phyloP scores from a whole-genome alignment of 768 basidiomycete genomes.

The Mycena floridula region DNA sequence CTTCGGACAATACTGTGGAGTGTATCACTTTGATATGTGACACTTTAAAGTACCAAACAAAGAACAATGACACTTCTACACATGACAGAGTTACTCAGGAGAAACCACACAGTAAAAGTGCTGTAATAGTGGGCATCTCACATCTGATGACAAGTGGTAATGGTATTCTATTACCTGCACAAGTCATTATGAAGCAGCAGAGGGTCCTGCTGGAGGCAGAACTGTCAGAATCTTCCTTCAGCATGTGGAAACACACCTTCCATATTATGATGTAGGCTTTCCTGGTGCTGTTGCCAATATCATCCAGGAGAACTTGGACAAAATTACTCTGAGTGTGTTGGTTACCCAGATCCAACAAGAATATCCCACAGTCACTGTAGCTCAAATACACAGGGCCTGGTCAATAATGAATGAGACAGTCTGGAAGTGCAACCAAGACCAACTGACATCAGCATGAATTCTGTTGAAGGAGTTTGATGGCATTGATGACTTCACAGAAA shows the following conservation, averaged over 20 bases:
- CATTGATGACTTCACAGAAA: slow-evolving; percentile 16
- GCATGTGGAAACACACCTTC: slow-evolving; percentile 14
- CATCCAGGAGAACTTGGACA: slow-evolving; percentile 16
- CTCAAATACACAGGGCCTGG: slow-evolving; percentile 22
- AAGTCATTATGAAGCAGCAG: no score
- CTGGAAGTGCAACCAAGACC: slow-evolving; percentile 17
- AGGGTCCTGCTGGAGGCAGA: neutral
- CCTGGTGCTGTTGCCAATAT: slow-evolving; percentile 14
- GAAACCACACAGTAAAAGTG: no score
- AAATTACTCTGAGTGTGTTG: slow-evolving; percentile 17
- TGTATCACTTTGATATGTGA: no score
- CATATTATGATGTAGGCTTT: slow-evolving; percentile 17
- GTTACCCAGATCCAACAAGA: slow-evolving; percentile 25
- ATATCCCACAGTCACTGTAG: slow-evolving; percentile 18
- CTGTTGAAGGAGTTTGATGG: slow-evolving; percentile 15
- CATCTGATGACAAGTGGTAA: no score
- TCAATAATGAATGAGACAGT: slow-evolving; percentile 17
- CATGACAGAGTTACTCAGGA: no score
- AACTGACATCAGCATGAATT: slow-evolving; percentile 16
- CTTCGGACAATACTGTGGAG: no score
- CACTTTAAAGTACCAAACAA: no score
- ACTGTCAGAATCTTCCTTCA: slow-evolving; percentile 5
- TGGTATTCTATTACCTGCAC: no score
- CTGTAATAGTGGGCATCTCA: no score
- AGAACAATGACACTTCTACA: no score